Evolutionary conservation across 1,284 basidiomycete species (phyloP).

Genomic region (Sporisorium scitamineum): DNA sequence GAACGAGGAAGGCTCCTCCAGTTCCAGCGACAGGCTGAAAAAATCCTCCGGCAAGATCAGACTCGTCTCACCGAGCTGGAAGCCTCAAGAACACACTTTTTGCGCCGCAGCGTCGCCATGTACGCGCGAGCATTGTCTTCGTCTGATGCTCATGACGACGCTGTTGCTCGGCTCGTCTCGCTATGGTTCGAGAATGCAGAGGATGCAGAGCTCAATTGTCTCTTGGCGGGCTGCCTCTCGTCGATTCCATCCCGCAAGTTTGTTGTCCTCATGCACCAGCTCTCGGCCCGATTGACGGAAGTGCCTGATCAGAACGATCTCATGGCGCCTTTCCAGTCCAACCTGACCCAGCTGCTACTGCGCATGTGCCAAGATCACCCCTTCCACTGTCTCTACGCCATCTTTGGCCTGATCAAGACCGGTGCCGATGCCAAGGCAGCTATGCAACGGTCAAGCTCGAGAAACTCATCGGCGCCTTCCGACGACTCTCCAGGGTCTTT

Average conservation of each 20-base stretch:
- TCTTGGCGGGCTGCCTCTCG: slow-evolving; percentile 73
- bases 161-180: slow-evolving; percentile 83
- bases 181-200: slow-evolving; percentile 90
- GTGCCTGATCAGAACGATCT: slow-evolving; percentile 65
- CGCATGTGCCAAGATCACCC: slow-evolving; percentile 90
- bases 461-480: slow-evolving; percentile 13
- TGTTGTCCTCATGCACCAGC: slow-evolving; percentile 88
- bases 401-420: slow-evolving; percentile 75
- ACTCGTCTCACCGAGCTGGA: slow-evolving; percentile 41
- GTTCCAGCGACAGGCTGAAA: slow-evolving; percentile 46
- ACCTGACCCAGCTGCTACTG: slow-evolving; percentile 77
- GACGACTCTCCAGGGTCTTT: slow-evolving; percentile 8
- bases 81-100: slow-evolving; percentile 73
- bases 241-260: slow-evolving; percentile 89
- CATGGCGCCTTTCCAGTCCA: slow-evolving; percentile 73
- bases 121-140: slow-evolving; percentile 80
- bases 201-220: slow-evolving; percentile 74
- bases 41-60: slow-evolving; percentile 51
- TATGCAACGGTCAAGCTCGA: slow-evolving; percentile 10
- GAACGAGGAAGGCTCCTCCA: slow-evolving; percentile 27
- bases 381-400: slow-evolving; percentile 91
- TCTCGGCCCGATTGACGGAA: slow-evolving; percentile 80
- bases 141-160: slow-evolving; percentile 80
- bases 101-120: slow-evolving; percentile 83
- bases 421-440: slow-evolving; percentile 41